A percentile compares a stretch with the other conserved stretches of the same genome.
Conservation (phyloP, 2,329 filamentous ascomycete genomes). For the Pseudogymnoascus destructans region DNA sequence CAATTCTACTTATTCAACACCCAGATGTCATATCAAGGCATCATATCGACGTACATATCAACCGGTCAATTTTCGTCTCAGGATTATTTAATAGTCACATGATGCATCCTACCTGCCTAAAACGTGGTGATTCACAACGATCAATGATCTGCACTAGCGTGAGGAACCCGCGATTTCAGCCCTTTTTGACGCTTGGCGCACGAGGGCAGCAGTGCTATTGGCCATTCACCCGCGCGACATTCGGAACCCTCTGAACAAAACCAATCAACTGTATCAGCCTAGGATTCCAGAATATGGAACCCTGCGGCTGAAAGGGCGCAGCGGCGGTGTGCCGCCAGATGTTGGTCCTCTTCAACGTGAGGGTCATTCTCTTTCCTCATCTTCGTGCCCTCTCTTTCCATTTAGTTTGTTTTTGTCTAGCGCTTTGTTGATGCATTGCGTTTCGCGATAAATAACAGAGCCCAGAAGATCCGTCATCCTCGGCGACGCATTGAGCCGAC, state of each 20-base stretch:
- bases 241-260: not conserved
- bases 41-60: not conserved
- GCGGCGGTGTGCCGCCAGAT: not conserved
- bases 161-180: not conserved
- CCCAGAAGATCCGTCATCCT: not conserved
- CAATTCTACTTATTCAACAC: not conserved
- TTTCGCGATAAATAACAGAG: not conserved
- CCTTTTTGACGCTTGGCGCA: not conserved
- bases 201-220: not conserved
- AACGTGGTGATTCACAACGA: not conserved
- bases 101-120: not conserved
- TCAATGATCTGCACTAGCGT: not conserved
- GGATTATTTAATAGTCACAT: not conserved
- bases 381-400: not conserved
- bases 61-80: too few species aligned
- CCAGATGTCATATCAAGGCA: not conserved
- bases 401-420: not conserved
- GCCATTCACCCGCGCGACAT: not conserved
- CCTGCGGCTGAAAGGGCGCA: conserved; percentile 4
- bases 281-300: not conserved
- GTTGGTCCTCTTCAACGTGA: not conserved
- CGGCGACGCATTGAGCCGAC: not conserved
- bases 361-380: not conserved
- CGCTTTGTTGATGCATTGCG: not conserved
- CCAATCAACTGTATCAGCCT: not conserved